phyloP scores from a whole-genome alignment of 345 rosid genomes.

The Eucalyptus erythrocorys region DNA sequence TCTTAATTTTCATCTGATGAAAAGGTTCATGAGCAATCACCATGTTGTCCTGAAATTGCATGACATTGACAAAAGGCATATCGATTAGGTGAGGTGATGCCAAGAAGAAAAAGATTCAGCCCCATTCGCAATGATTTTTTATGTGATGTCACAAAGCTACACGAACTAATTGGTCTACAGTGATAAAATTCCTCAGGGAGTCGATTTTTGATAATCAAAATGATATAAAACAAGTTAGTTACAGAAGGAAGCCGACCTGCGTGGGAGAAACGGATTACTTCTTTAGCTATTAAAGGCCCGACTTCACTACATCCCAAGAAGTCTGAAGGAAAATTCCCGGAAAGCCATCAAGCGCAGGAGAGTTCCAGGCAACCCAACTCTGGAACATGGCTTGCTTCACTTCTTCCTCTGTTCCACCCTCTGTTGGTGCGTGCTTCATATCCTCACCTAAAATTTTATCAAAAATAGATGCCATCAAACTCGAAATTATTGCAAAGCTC shows the following conservation, averaged over 20 bases:
- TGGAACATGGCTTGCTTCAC: not conserved
- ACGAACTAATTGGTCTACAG: not conserved
- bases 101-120: not conserved
- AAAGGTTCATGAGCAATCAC: not conserved
- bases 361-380: not conserved
- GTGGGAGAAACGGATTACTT: not conserved
- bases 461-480: not conserved
- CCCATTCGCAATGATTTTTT: no score
- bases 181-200: not conserved
- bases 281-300: accelerated
- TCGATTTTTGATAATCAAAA: not conserved
- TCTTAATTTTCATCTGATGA: not conserved
- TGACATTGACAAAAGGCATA: not conserved
- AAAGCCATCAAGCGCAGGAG: not conserved
- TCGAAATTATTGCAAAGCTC: not conserved
- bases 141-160: not conserved
- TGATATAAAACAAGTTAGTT: not conserved
- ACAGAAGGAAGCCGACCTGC: not conserved
- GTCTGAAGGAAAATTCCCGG: accelerated
- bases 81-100: not conserved
- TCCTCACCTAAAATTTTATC: not conserved
- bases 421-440: not conserved
- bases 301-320: not conserved
- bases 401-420: not conserved
- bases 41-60: not conserved